Evolutionary conservation across 2,329 filamentous ascomycete species (phyloP).

Genomic region (Rasamsonia emersonii): DNA sequence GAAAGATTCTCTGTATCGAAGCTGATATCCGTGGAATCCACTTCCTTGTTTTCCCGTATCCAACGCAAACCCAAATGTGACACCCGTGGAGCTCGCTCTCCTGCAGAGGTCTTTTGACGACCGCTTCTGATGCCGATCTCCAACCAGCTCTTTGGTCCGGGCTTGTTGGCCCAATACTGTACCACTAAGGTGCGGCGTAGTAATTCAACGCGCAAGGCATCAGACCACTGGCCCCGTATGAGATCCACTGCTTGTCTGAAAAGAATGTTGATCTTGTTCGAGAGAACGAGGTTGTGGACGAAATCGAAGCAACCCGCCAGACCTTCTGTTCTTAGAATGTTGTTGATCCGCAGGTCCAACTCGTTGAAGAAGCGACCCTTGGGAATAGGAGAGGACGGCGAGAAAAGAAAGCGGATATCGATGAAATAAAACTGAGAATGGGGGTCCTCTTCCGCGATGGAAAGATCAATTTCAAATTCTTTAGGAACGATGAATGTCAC

Average conservation of each 20-base stretch:
- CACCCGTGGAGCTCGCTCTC: slow-evolving; percentile 9
- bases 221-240: slow-evolving; percentile 63
- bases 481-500: slow-evolving; percentile 75
- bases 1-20: slow-evolving; percentile 62
- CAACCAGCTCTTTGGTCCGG: slow-evolving; percentile 76
- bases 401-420: slow-evolving; percentile 77
- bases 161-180: slow-evolving; percentile 77
- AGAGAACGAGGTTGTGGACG: slow-evolving; percentile 78
- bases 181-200: slow-evolving; percentile 75
- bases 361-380: slow-evolving; percentile 53
- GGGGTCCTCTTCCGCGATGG: slow-evolving; percentile 77
- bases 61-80: slow-evolving; percentile 52
- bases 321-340: slow-evolving; percentile 59
- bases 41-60: slow-evolving; percentile 75
- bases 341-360: slow-evolving; percentile 66
- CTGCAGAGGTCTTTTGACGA: slow-evolving; percentile 3
- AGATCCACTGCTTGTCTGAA: slow-evolving; percentile 68
- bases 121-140: slow-evolving; percentile 61
- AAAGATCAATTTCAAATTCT: slow-evolving; percentile 90
- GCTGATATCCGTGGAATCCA: slow-evolving; percentile 57
- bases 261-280: slow-evolving; percentile 79
- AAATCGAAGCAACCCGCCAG: slow-evolving; percentile 75
- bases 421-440: slow-evolving; percentile 87
- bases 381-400: slow-evolving; percentile 58
- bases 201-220: slow-evolving; percentile 66